phyloP scores from a whole-genome alignment of 352 stramenopile genomes.

The Globisporangium recalcitrans region DNA sequence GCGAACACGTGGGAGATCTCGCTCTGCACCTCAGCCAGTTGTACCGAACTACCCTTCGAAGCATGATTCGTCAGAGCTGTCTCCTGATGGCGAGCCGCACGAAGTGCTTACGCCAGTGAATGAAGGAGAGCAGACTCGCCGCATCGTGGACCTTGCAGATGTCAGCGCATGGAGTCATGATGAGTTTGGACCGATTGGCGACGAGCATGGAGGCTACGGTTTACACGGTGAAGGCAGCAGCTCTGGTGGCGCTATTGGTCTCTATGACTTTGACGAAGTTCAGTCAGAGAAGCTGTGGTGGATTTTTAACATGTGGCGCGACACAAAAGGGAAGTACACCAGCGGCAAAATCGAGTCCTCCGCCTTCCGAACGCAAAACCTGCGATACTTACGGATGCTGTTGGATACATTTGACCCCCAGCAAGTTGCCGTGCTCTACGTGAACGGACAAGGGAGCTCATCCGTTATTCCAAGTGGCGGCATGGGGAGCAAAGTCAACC shows the following conservation, averaged over 20 bases:
- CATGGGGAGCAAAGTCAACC: constrained; percentile 15
- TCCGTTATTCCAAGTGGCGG: constrained; percentile 27
- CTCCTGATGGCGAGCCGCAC: constrained; percentile 8
- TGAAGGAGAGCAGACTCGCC: constrained; percentile 3
- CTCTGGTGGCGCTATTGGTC: constrained; percentile 46
- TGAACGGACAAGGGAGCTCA: constrained; percentile 20
- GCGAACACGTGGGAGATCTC: constrained; percentile 44
- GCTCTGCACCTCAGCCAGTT: constrained; percentile 49
- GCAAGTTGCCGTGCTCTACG: constrained; percentile 73
- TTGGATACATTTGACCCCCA: constrained; percentile 75
- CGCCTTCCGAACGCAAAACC: constrained; percentile 58
- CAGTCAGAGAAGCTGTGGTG: constrained; percentile 78
- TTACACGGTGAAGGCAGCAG: constrained; percentile 42
- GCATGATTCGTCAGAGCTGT: constrained; percentile 1
- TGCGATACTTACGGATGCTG: constrained; percentile 62
- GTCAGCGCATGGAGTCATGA: constrained; percentile 31
- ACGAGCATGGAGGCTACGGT: constrained; percentile 23
- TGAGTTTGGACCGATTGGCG: constrained; percentile 21
- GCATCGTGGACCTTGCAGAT: constrained; percentile 61
- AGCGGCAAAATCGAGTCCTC: constrained; percentile 67
- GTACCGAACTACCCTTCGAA: constrained; percentile 4
- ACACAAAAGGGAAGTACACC: constrained; percentile 62
- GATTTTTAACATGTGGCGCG: constrained; percentile 74
- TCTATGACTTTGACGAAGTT: constrained; percentile 80
- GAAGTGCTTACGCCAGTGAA: constrained; percentile 25